Percentiles rank a stretch among this genome's conserved stretches.
Conservation (phyloP, 2,329 filamentous ascomycete species). For the Penicillium brasilianum region DNA sequence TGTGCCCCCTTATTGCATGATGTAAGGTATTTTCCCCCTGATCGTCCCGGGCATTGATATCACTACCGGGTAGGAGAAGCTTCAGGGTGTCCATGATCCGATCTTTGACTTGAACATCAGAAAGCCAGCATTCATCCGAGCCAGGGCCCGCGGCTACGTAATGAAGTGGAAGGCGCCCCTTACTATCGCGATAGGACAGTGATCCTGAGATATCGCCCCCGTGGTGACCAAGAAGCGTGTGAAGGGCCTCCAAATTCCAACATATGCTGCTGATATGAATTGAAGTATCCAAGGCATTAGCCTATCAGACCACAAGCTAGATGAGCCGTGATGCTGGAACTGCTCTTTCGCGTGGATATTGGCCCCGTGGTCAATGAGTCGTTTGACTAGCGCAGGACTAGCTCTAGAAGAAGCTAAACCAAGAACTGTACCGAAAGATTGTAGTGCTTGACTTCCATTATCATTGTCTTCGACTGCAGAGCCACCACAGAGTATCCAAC, state of each 20-base stretch:
- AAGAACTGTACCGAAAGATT: not conserved
- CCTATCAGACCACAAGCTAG: not conserved
- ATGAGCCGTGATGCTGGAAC: not conserved
- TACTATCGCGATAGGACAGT: not conserved
- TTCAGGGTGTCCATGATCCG: not conserved
- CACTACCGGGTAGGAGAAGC: not conserved
- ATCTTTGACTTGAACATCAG: not conserved
- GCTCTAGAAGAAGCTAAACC: not conserved
- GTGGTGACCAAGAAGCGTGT: not conserved
- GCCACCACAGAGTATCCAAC: not conserved
- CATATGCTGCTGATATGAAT: not conserved
- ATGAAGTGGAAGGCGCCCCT: not conserved
- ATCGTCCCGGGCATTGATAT: not conserved
- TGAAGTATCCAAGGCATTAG: not conserved
- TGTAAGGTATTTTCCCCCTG: not conserved
- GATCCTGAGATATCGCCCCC: not conserved
- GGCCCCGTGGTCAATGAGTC: conserved; percentile 3
- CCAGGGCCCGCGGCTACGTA: not conserved
- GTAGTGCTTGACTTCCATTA: not conserved
- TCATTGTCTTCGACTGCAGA: not conserved
- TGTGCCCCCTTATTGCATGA: not conserved
- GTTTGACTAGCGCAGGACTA: not conserved
- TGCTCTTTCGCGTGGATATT: not conserved
- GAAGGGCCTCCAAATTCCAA: not conserved
- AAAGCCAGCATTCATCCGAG: not conserved